Percentiles rank a stretch among this genome's conserved stretches.
Evolutionary conservation across 176 grass and related monocot genomes (phyloP).

Genomic region (Cymbopogon citratus): DNA sequence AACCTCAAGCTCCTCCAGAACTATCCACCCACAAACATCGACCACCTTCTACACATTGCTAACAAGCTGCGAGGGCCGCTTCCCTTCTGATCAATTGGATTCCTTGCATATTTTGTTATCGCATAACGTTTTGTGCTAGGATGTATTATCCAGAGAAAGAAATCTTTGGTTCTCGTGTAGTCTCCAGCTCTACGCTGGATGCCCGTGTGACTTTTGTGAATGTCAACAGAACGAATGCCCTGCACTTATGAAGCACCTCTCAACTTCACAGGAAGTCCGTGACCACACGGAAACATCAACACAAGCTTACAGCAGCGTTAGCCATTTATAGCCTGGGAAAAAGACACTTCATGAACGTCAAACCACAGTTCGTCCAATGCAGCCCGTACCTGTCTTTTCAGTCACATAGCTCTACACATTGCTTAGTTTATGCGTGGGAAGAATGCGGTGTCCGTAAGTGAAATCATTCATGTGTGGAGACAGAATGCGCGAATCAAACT

Average conservation of each 20-base stretch:
- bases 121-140: conserved; percentile 3
- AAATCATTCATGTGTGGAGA: background rate
- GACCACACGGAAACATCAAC: background rate
- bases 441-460: background rate
- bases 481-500: background rate
- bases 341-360: background rate
- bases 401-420: background rate
- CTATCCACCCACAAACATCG: conserved; percentile 75
- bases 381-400: background rate
- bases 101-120: background rate
- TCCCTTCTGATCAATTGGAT: conserved; percentile 27
- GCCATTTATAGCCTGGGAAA: background rate
- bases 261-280: background rate
- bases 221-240: background rate
- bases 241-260: background rate
- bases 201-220: background rate
- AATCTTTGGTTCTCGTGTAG: background rate
- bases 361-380: background rate
- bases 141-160: background rate
- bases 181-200: background rate
- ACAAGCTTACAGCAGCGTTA: background rate
- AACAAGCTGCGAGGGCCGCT: conserved; percentile 76
- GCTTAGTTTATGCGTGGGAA: background rate
- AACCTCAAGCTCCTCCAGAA: conserved; percentile 97
- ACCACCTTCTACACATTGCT: conserved; percentile 80